A percentile compares a stretch with the other conserved stretches of the same genome.
Conservation (phyloP, 2,329 filamentous ascomycete species). For the Fusarium longipes region DNA sequence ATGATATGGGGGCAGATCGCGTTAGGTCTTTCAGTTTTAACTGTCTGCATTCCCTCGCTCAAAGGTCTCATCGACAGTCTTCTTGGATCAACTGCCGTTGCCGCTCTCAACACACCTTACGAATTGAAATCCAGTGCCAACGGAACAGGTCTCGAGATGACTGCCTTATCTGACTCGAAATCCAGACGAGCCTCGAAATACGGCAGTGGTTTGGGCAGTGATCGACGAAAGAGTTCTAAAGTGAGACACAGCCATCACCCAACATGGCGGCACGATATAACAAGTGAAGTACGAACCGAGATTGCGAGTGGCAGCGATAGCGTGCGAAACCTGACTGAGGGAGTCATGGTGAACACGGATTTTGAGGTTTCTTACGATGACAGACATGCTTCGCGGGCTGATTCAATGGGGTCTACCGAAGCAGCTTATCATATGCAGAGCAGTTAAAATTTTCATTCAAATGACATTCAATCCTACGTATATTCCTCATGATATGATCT, state of each 20-base stretch:
- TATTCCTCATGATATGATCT: background rate
- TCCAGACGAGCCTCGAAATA: constrained; percentile 20
- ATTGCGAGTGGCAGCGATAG: constrained; percentile 38
- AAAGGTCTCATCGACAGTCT: constrained; percentile 43
- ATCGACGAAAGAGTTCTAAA: constrained; percentile 7
- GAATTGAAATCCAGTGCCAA: constrained; percentile 38
- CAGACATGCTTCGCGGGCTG: constrained; percentile 18
- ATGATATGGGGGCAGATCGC: constrained; percentile 41
- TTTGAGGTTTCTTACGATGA: constrained; percentile 44
- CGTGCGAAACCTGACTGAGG: constrained; percentile 40
- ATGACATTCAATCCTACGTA: background rate
- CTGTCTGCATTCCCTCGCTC: constrained; percentile 41
- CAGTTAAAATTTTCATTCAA: background rate
- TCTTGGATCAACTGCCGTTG: constrained; percentile 33
- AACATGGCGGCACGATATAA: constrained; percentile 29
- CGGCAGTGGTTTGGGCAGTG: background rate
- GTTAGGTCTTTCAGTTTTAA: constrained; percentile 37
- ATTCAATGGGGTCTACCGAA: constrained; percentile 37
- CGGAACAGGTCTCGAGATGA: constrained; percentile 34
- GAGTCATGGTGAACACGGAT: constrained; percentile 38
- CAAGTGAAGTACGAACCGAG: constrained; percentile 3
- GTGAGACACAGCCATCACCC: constrained; percentile 2
- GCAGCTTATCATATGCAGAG: constrained; percentile 28
- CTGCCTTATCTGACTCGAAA: constrained; percentile 10
- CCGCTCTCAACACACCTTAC: constrained; percentile 37